Base-by-base conservation (phyloP, 805 yeast genomes). In the Candida ovalis region DNA sequence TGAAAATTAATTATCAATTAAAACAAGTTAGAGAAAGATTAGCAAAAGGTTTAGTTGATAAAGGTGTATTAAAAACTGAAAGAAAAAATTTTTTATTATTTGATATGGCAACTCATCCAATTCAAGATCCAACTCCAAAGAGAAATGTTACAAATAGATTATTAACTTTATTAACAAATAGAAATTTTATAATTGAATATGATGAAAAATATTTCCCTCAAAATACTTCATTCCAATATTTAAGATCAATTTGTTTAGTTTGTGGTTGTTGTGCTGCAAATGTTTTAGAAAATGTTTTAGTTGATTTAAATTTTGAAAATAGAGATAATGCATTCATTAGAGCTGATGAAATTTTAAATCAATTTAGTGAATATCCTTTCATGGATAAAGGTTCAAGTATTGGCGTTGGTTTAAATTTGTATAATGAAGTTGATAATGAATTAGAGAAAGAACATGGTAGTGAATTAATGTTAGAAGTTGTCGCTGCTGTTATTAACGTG, bases 71-170 rank as follows among this genome's bases (percentile, higher is more conserved):
- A 61, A 84, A 97, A 71, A 94, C 99, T 7, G 99, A 94, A 69
- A 82, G 96, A 67, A 89, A 91, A 66, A 94, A 89, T 71, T 94
- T 94, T 65, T 81, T 94, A 61, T 73, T 94, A 46, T 94, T 94
- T 60, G 99, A 94, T 68, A 94, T 94, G 97, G 96, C 99, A 27
- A 94, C 99, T 8, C 99, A 95, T 68, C 99, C 99, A 7, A 80
- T 94, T 13, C 85, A 91, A 28, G 99, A 94, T 67, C 77, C 85
- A 40, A 72, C 81, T 54, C 83, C 96, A 43, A 94, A 94, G 69
- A 96, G 88, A 56, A 82, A 83, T 47, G 78, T 94, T 48, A 82
- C 83, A 48, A 76, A 81, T 50, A 79, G 97, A 59, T 80, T 89
- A 24, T 71, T 90, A 52, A 76, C 78, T 40, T 64, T 89, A 43